phyloP scores from a whole-genome alignment of 805 yeast genomes.

The Hanseniaspora jakobsenii region DNA sequence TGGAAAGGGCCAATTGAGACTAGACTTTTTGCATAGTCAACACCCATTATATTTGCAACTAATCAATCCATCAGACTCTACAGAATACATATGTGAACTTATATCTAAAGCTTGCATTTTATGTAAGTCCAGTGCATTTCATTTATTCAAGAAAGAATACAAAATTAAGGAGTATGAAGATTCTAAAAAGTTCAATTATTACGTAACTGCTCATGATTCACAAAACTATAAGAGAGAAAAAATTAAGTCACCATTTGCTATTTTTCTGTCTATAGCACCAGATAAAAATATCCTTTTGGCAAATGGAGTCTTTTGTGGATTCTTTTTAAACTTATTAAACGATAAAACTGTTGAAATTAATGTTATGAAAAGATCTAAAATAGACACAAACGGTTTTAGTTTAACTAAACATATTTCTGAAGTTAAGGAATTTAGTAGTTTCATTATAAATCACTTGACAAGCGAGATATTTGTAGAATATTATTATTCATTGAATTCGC shows the following conservation, averaged over 20 bases:
- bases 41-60: conserved; percentile 9
- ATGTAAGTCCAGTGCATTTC: conserved; percentile 65
- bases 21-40: conserved; percentile 19
- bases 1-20: conserved; percentile 21
- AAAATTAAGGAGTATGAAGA: conserved; percentile 40
- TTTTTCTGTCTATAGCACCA: conserved; percentile 46
- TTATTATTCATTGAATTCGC: conserved; percentile 23
- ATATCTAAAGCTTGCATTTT: conserved; percentile 51
- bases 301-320: conserved; percentile 16
- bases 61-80: conserved; percentile 16
- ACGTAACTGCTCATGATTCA: conserved; percentile 59
- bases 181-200: conserved; percentile 33
- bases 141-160: conserved; percentile 45
- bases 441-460: conserved; percentile 14
- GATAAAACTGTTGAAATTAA: conserved; percentile 6
- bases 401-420: conserved; percentile 1
- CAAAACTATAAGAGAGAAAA: conserved; percentile 41
- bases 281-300: conserved; percentile 17
- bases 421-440: conserved; percentile 7
- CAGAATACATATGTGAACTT: conserved; percentile 23
- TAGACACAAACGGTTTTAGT: background rate
- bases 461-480: conserved; percentile 10
- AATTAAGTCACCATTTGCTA: conserved; percentile 48
- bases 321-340: conserved; percentile 1
- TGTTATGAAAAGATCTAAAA: too few relatives aligned